A percentile compares a stretch with the other conserved stretches of the same genome.
These are phyloP conservation scores for Cubamyces sp. DNA, from an alignment of 768 basidiomycete genomes.

Conservation along the genomic window DNA sequence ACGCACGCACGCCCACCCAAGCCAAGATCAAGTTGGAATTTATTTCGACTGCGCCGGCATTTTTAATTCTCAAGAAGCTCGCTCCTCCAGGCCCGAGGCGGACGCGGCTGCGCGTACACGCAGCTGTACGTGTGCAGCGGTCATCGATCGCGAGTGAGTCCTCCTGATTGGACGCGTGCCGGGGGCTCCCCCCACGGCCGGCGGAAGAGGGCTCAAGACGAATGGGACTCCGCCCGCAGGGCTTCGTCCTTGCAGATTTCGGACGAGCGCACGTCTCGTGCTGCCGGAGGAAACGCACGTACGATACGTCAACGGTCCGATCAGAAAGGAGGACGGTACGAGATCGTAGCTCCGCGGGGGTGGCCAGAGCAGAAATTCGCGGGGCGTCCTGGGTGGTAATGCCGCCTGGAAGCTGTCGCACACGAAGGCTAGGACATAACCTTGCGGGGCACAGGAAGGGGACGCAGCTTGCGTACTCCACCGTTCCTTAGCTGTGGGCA, in stretches of 20 bases:
- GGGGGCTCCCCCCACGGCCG: background rate
- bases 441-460: slow-evolving; percentile 5
- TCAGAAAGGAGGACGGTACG: slow-evolving; percentile 16
- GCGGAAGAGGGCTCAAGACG: background rate
- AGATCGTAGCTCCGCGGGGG: slow-evolving; percentile 9
- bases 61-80: background rate
- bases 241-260: slow-evolving; percentile 8
- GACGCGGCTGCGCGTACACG: background rate
- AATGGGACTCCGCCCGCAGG: background rate
- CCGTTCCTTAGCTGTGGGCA: background rate
- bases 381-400: background rate
- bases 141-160: background rate
- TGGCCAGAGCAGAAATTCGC: background rate
- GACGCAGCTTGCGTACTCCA: background rate
- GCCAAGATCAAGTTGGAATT: background rate
- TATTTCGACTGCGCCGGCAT: background rate
- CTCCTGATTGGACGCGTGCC: background rate
- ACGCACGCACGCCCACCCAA: background rate
- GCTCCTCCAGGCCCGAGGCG: background rate
- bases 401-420: slow-evolving; percentile 16
- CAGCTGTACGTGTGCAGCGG: slow-evolving; percentile 9
- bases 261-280: background rate
- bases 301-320: slow-evolving; percentile 11
- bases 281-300: background rate
- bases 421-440: slow-evolving; percentile 5